Evolutionary conservation across 192 early-diverging fungal genomes (phyloP).

Genomic region (Entomortierella beljakovae): DNA sequence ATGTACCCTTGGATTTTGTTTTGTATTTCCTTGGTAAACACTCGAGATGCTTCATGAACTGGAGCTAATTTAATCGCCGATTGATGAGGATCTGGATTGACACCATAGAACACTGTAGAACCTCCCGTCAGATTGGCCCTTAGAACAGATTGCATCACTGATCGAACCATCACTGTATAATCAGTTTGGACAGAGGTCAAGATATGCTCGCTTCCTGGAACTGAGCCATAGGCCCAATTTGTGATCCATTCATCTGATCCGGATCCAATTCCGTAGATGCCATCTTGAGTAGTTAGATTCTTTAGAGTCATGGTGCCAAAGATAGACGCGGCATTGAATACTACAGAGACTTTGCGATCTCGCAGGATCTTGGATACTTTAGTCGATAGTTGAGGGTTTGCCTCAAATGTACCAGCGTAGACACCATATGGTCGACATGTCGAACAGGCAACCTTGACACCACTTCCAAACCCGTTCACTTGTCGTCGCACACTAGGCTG

Average conservation of each 20-base stretch:
- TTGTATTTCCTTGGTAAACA: constrained; percentile 40
- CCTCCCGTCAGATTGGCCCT: constrained; percentile 43
- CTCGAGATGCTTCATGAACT: constrained; percentile 39
- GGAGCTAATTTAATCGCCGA: constrained; percentile 48
- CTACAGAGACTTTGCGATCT: constrained; percentile 37
- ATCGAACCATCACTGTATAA: constrained; percentile 38
- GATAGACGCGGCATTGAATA: constrained; percentile 51
- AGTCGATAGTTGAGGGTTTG: constrained; percentile 5
- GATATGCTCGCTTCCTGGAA: constrained; percentile 47
- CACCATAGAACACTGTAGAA: constrained; percentile 41
- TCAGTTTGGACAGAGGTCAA: constrained; percentile 44
- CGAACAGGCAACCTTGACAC: constrained; percentile 40
- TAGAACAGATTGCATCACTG: constrained; percentile 38
- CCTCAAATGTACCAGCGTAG: constrained; percentile 49
- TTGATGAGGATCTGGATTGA: constrained; percentile 28
- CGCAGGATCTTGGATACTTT: constrained; percentile 5
- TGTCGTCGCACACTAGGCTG: constrained; percentile 49
- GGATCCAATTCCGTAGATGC: constrained; percentile 47
- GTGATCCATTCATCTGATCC: constrained; percentile 56
- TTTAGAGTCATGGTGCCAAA: constrained; percentile 49
- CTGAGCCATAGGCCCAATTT: constrained; percentile 54
- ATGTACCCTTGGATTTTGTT: constrained; percentile 44
- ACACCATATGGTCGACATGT: constrained; percentile 46
- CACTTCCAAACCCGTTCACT: constrained; percentile 53
- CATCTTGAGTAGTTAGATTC: constrained; percentile 45